phyloP scores from a whole-genome alignment of 208 protist species.

The Wallacemonas collosoma region DNA sequence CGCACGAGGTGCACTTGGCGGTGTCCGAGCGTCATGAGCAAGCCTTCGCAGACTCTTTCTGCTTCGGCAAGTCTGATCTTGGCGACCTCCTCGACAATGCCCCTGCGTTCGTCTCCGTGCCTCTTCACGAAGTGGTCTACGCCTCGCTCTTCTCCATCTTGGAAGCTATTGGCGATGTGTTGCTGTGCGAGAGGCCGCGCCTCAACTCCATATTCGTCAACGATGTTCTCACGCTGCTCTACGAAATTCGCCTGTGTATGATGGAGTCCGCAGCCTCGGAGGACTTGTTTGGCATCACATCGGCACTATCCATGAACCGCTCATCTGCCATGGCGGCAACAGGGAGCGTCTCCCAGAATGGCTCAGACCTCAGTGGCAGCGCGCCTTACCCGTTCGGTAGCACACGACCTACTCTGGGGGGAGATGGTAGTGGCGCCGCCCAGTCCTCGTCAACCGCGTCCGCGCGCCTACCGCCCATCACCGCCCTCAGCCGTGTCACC shows the following conservation, averaged over 20 bases:
- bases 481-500: conserved; percentile 1
- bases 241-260: conserved; percentile 53
- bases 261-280: conserved; percentile 27
- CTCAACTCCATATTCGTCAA: conserved; percentile 52
- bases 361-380: not conserved
- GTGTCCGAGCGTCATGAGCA: conserved; percentile 30
- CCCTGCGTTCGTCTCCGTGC: conserved; percentile 35
- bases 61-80: conserved; percentile 32
- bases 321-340: conserved; percentile 8
- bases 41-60: conserved; percentile 55
- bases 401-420: not conserved
- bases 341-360: not conserved
- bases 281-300: conserved; percentile 9
- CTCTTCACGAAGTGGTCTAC: conserved; percentile 53
- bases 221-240: conserved; percentile 55
- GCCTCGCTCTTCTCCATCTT: conserved; percentile 50
- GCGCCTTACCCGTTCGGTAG: not conserved
- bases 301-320: conserved; percentile 18
- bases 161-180: conserved; percentile 38
- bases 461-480: conserved; percentile 5
- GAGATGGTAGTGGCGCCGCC: not conserved
- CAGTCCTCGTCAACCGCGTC: conserved; percentile 9
- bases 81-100: conserved; percentile 23
- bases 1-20: not conserved
- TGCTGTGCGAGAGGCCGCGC: conserved; percentile 51